A percentile compares a stretch with the other conserved stretches of the same genome.
phyloP scores from a whole-genome alignment of 176 grass and related monocot genomes.

The Oryza officinalis region DNA sequence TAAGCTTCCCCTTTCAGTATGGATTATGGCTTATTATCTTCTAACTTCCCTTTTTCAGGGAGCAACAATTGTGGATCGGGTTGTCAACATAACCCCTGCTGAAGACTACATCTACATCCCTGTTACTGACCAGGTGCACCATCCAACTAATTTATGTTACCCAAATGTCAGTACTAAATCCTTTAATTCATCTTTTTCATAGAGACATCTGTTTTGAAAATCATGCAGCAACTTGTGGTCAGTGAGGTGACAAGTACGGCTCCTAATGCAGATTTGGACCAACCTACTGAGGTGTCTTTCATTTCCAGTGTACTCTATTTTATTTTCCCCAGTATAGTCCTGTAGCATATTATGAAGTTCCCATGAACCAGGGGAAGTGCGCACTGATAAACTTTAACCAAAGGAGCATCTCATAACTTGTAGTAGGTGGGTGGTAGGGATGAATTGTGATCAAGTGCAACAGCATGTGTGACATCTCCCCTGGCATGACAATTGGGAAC shows the following conservation, averaged over 20 bases:
- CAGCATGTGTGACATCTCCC: neutral
- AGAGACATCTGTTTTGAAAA: constrained; percentile 32
- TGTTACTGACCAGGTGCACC: constrained; percentile 56
- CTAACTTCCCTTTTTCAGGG: constrained; percentile 50
- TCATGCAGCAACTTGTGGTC: constrained; percentile 60
- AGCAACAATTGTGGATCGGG: constrained; percentile 88
- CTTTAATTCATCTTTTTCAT: constrained; percentile 11
- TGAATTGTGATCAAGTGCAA: neutral
- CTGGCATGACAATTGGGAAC: neutral
- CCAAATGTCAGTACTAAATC: neutral
- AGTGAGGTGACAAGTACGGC: constrained; percentile 55
- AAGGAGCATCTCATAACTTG: neutral
- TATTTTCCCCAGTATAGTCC: neutral
- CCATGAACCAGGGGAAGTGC: neutral
- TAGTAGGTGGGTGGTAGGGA: neutral
- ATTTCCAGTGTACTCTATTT: constrained; percentile 31
- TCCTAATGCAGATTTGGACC: constrained; percentile 44
- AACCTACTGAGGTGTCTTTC: constrained; percentile 58
- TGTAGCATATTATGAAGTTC: neutral
- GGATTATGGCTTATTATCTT: neutral
- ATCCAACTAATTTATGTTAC: constrained; percentile 29
- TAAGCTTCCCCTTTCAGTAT: neutral
- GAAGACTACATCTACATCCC: constrained; percentile 95
- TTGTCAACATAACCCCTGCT: constrained; percentile 81
- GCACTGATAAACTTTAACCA: neutral